These are phyloP conservation scores for Thraustotheca clavata DNA, from an alignment of 352 stramenopile species.

Conservation along the genomic window DNA sequence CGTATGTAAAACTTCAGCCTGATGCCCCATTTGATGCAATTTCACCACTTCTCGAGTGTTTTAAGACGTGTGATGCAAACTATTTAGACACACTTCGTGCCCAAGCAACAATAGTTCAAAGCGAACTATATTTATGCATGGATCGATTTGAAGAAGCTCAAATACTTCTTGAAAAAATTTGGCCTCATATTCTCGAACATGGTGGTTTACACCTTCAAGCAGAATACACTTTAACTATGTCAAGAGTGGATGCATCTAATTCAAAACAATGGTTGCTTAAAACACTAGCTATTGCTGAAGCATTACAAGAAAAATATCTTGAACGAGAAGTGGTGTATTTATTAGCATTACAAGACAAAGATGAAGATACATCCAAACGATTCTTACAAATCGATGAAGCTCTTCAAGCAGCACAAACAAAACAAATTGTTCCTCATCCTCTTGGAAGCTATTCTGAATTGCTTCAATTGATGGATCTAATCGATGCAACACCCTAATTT, in stretches of 20 bases:
- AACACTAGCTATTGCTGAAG: background rate
- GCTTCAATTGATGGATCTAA: too few relatives aligned
- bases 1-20: background rate
- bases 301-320: background rate
- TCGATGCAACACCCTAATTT: too few relatives aligned
- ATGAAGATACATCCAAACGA: background rate
- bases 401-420: background rate
- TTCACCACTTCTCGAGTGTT: slow-evolving; percentile 34
- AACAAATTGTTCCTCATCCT: too few relatives aligned
- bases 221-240: slow-evolving; percentile 37
- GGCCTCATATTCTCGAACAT: slow-evolving; percentile 37
- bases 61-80: slow-evolving; percentile 30
- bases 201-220: slow-evolving; percentile 35
- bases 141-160: slow-evolving; percentile 28
- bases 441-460: too few relatives aligned
- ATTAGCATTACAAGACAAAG: background rate
- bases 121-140: slow-evolving; percentile 34
- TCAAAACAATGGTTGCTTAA: background rate
- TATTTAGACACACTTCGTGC: slow-evolving; percentile 41
- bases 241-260: slow-evolving; percentile 25
- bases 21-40: slow-evolving; percentile 24
- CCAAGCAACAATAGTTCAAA: slow-evolving; percentile 32
- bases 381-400: background rate
- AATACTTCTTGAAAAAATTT: slow-evolving; percentile 28
- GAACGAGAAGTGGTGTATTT: background rate